Base-by-base conservation (phyloP, 2,329 filamentous ascomycete species). In the Colletotrichum sp. region DNA sequence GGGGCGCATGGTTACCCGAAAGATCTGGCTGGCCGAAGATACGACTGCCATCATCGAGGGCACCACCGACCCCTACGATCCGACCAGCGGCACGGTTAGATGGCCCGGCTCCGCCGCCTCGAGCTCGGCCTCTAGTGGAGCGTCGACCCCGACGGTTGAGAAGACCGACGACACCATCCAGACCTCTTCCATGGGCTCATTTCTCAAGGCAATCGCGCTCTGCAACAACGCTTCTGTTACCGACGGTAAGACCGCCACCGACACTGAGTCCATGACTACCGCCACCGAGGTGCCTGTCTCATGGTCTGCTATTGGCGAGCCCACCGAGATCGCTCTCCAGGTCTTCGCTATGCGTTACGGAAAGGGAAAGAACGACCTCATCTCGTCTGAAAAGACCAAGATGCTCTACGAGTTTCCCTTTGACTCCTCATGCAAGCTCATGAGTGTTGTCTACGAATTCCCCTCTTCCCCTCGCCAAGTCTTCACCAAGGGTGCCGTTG, bases 251-350 rank as follows among this genome's bases (percentile, higher is more conserved):
- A 66, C 63, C 18, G 69, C 76, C 4, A 84, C 83, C 24, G 87
- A 88, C 76, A 85, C 85, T 12, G 86, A 85, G 61, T 88, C 86
- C 36, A 84, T 85, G 64, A 86, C 86, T 6, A 87, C 86, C 11
- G 79, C 84, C n/a, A 82, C 84, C 18, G 81, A 83, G 33, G 80
- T 82, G 5, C 80, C 84, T 3, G 65, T 73, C 38, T 18, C 70
- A 6, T 93, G 91, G 90, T 87, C 85, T 55, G 90, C 90, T 24
- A 83, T 91, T 55, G 92, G 92, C 63, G 91, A 93, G 76, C 91
- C 92, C 5, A 95, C 93, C 5, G 93, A 95, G 77, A 93, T 95
- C 73, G 93, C 93, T 13, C 89, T 95, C 18, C 92, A 93, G 76
- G 92, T 94, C 12, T 92, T 95, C 74, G 92, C 93, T 61, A 91